Evolutionary conservation across 495 filamentous ascomycete species (phyloP).

Genomic region (Cenococcum geophilum): DNA sequence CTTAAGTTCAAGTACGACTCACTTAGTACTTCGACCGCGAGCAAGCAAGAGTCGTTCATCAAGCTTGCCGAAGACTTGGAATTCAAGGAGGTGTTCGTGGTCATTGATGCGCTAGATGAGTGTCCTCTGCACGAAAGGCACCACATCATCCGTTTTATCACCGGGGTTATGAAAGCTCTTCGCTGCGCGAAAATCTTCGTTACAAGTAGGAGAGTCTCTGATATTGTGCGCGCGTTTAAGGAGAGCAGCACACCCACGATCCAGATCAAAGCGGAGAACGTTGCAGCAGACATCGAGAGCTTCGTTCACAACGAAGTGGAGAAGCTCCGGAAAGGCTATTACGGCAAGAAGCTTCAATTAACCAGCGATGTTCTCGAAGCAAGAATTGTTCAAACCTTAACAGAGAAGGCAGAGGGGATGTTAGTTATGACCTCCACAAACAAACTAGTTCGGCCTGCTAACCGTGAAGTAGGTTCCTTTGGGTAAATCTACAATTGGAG

Average conservation of each 20-base stretch:
- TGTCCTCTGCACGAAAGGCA: slow-evolving; percentile 7
- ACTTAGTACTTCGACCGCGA: neutral
- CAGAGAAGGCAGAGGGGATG: slow-evolving; percentile 12
- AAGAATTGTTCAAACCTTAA: slow-evolving; percentile 6
- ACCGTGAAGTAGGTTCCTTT: neutral
- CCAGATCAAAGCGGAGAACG: slow-evolving; percentile 13
- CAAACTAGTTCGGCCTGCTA: neutral
- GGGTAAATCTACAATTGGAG: neutral
- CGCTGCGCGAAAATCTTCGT: slow-evolving; percentile 12
- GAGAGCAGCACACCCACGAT: slow-evolving; percentile 6
- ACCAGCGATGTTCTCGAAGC: slow-evolving; percentile 3
- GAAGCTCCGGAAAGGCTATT: neutral
- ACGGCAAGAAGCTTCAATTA: slow-evolving; percentile 6
- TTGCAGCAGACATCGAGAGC: slow-evolving; percentile 12
- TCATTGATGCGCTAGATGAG: slow-evolving; percentile 14
- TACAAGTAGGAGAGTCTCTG: slow-evolving; percentile 11
- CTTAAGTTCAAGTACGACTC: slow-evolving; percentile 14
- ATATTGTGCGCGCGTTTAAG: slow-evolving; percentile 6
- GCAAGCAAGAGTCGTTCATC: slow-evolving; percentile 12
- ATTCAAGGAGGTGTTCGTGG: slow-evolving; percentile 10
- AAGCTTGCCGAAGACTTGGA: slow-evolving; percentile 1
- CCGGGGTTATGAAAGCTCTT: neutral
- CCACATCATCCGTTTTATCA: slow-evolving; percentile 3
- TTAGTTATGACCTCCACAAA: slow-evolving; percentile 7
- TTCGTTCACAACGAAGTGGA: slow-evolving; percentile 6